These are phyloP conservation scores for Castanea mollissima DNA, from an alignment of 306 rosid species.

Conservation along the genomic window DNA sequence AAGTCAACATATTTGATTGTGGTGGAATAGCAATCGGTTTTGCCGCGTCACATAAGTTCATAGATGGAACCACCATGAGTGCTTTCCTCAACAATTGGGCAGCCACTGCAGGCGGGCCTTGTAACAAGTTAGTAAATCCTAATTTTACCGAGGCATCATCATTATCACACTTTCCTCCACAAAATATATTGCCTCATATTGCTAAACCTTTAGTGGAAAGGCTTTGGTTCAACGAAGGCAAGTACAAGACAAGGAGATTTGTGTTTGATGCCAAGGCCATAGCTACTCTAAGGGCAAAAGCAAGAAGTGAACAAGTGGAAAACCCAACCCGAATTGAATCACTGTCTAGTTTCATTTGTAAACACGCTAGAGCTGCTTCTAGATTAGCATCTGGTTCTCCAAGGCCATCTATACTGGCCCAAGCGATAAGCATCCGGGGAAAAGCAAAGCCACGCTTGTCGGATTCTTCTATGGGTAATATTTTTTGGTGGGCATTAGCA, in stretches of 20 bases:
- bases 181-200: constrained; percentile 21
- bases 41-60: constrained; percentile 39
- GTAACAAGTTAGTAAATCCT: constrained; percentile 23
- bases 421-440: not conserved
- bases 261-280: constrained; percentile 35
- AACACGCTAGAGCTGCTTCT: constrained; percentile 6
- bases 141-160: constrained; percentile 22
- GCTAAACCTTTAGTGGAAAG: not conserved
- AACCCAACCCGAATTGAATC: constrained; percentile 40
- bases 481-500: constrained; percentile 9
- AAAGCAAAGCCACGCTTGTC: not conserved
- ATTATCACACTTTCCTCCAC: constrained; percentile 36
- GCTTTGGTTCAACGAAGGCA: constrained; percentile 27
- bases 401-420: not conserved
- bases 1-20: constrained; percentile 41
- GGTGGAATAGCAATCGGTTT: constrained; percentile 52
- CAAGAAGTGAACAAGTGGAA: constrained; percentile 13
- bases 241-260: constrained; percentile 38
- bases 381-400: not conserved
- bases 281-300: constrained; percentile 11
- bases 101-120: constrained; percentile 16
- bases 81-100: constrained; percentile 41
- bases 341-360: constrained; percentile 41
- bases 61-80: constrained; percentile 34
- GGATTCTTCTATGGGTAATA: not conserved